phyloP scores from a whole-genome alignment of 2,329 filamentous ascomycete species.

The Pestalotiopsis sp. region DNA sequence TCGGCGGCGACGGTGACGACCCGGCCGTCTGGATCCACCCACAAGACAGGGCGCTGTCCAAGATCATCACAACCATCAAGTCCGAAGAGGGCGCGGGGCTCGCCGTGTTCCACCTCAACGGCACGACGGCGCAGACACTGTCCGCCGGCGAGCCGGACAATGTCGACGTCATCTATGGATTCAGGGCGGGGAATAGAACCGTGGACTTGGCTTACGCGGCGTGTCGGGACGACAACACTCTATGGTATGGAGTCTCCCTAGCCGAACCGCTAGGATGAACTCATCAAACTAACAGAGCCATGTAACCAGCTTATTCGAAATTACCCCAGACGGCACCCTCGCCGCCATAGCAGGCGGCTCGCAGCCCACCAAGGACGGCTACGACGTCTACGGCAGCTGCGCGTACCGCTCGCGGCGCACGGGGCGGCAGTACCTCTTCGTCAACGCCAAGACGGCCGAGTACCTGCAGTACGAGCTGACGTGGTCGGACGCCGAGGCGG shows the following conservation, averaged over 20 bases:
- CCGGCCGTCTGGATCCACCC: constrained; percentile 53
- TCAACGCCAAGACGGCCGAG: constrained; percentile 56
- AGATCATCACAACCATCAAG: constrained; percentile 56
- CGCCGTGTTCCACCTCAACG: constrained; percentile 50
- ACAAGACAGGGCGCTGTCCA: constrained; percentile 41
- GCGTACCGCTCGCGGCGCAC: constrained; percentile 50
- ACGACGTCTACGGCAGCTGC: constrained; percentile 55
- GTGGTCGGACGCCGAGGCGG: constrained; percentile 42
- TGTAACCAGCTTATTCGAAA: constrained; percentile 44
- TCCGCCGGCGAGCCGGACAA: constrained; percentile 54
- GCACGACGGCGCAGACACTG: constrained; percentile 49
- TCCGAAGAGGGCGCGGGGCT: constrained; percentile 51
- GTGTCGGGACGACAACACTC: constrained; percentile 52
- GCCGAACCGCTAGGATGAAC: too few species aligned
- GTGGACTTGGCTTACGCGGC: constrained; percentile 54
- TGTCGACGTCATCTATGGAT: constrained; percentile 55
- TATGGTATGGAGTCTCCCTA: constrained; percentile 45
- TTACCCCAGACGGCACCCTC: constrained; percentile 48
- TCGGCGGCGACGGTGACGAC: constrained; percentile 49
- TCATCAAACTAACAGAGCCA: background rate
- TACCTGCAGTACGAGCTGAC: constrained; percentile 57
- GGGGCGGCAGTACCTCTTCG: constrained; percentile 55
- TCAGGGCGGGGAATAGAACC: constrained; percentile 44
- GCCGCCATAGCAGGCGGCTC: constrained; percentile 44
- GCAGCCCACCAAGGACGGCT: constrained; percentile 48